Evolutionary conservation across 306 rosid species (phyloP).

Genomic region (Ormosia semicastrata): DNA sequence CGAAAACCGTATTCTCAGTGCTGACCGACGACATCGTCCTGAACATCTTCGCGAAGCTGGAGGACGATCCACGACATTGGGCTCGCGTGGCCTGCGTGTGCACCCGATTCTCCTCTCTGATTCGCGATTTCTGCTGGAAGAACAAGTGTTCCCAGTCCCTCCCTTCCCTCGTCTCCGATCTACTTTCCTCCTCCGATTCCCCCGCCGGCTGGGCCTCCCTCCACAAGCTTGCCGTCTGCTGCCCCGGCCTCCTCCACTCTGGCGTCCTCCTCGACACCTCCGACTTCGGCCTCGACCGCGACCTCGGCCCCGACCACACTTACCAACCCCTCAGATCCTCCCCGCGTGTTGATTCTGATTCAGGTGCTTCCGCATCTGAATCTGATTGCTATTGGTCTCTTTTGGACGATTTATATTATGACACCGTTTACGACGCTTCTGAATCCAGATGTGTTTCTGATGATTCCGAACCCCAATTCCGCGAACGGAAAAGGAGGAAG

Average conservation of each 20-base stretch:
- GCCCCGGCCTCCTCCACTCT: slow-evolving; percentile 75
- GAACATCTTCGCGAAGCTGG: slow-evolving; percentile 52
- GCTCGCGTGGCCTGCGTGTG: slow-evolving; percentile 68
- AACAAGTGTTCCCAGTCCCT: slow-evolving; percentile 45
- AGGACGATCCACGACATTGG: slow-evolving; percentile 77
- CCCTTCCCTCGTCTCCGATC: slow-evolving; percentile 57
- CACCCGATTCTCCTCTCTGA: slow-evolving; percentile 58
- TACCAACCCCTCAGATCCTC: no score
- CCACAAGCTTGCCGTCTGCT: slow-evolving; percentile 75
- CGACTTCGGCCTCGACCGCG: no score
- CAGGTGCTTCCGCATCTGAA: no score
- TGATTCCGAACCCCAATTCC: no score
- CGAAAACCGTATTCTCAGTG: slow-evolving; percentile 35
- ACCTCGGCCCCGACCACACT: no score
- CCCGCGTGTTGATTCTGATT: no score
- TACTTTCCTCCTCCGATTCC: slow-evolving; percentile 30
- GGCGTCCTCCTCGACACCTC: slow-evolving; percentile 35
- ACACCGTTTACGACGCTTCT: slow-evolving; percentile 22
- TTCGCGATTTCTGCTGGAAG: slow-evolving; percentile 63
- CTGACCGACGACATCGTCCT: slow-evolving; percentile 65
- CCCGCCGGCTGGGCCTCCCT: slow-evolving; percentile 56
- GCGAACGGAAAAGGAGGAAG: slow-evolving; percentile 24
- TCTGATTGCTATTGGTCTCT: neutral
- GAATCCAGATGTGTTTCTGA: no score
- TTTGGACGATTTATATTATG: slow-evolving; percentile 51